phyloP scores from a whole-genome alignment of 345 rosid genomes.

The Populus simonii region DNA sequence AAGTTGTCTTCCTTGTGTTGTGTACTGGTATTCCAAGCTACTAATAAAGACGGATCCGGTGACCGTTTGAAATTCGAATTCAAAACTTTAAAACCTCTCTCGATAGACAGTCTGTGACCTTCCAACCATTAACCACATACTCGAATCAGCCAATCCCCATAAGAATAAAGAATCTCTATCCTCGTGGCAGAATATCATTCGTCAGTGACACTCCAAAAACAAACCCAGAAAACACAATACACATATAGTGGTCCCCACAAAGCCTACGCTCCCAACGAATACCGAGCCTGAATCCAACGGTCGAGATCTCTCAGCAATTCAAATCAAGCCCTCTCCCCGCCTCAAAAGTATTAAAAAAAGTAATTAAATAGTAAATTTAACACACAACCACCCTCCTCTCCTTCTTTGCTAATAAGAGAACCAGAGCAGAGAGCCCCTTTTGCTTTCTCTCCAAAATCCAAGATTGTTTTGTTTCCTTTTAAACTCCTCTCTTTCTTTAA shows the following conservation, averaged over 20 bases:
- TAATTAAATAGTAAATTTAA: not conserved
- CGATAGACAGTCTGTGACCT: slow-evolving; percentile 24
- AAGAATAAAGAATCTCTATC: not conserved
- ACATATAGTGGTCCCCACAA: not conserved
- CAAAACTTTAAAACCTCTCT: slow-evolving; percentile 1
- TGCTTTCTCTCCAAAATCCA: not conserved
- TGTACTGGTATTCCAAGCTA: not conserved
- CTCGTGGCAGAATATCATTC: slow-evolving; percentile 2
- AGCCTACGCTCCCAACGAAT: slow-evolving; percentile 1
- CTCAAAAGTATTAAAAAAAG: slow-evolving; percentile 4
- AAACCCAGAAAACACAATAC: not conserved
- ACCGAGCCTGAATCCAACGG: slow-evolving; percentile 6
- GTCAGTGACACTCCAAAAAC: not conserved
- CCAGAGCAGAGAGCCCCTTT: slow-evolving; percentile 1
- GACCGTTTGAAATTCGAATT: slow-evolving; percentile 48
- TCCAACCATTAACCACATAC: not conserved
- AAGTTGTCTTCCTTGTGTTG: slow-evolving; percentile 1
- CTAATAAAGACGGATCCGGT: slow-evolving; percentile 9
- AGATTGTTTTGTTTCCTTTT: not conserved
- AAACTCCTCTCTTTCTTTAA: not conserved
- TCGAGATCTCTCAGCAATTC: not conserved
- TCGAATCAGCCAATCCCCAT: not conserved
- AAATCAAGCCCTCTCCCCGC: slow-evolving; percentile 9
- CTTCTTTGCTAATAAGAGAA: not conserved
- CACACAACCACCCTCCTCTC: slow-evolving; percentile 1